Conservation (phyloP, 208 protist species). For the Trypanosoma vivax region DNA sequence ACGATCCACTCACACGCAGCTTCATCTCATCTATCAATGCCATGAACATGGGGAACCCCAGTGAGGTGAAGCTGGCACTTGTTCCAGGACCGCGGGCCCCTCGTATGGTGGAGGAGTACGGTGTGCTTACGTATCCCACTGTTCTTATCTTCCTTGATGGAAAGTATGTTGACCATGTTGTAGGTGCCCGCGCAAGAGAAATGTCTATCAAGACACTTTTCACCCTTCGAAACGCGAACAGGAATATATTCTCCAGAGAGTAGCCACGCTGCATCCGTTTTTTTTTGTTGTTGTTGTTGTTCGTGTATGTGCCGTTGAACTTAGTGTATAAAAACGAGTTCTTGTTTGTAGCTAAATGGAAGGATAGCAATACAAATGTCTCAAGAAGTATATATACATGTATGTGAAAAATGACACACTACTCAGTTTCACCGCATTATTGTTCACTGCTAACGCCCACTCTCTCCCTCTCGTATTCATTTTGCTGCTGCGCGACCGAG, state of each 20-base stretch:
- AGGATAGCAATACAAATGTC: too few relatives aligned
- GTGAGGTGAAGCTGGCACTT: slow-evolving; percentile 69
- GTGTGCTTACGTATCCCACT: slow-evolving; percentile 71
- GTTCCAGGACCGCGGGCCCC: slow-evolving; percentile 59
- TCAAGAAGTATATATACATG: too few relatives aligned
- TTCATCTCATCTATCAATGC: slow-evolving; percentile 78
- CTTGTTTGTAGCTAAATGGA: too few relatives aligned
- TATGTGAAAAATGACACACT: too few relatives aligned
- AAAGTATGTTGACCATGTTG: slow-evolving; percentile 54
- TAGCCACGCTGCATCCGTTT: slow-evolving; percentile 11
- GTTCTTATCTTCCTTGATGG: slow-evolving; percentile 68
- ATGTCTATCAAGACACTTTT: slow-evolving; percentile 81
- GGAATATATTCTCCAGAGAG: slow-evolving; percentile 66
- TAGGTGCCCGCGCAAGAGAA: slow-evolving; percentile 60
- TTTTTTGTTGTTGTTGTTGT: slow-evolving; percentile 4
- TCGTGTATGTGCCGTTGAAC: background rate
- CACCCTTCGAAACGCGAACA: slow-evolving; percentile 61
- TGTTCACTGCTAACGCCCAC: too few relatives aligned
- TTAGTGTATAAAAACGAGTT: too few relatives aligned
- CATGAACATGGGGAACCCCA: slow-evolving; percentile 69
- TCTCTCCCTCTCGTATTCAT: too few relatives aligned
- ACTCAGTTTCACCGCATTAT: too few relatives aligned
- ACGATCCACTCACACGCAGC: slow-evolving; percentile 60
- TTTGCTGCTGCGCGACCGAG: too few relatives aligned
- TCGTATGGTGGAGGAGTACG: slow-evolving; percentile 54